Percentiles rank a stretch among this genome's conserved stretches.
Conservation (phyloP, 2,329 filamentous ascomycete species). For the Mycosphaerella sp. region DNA sequence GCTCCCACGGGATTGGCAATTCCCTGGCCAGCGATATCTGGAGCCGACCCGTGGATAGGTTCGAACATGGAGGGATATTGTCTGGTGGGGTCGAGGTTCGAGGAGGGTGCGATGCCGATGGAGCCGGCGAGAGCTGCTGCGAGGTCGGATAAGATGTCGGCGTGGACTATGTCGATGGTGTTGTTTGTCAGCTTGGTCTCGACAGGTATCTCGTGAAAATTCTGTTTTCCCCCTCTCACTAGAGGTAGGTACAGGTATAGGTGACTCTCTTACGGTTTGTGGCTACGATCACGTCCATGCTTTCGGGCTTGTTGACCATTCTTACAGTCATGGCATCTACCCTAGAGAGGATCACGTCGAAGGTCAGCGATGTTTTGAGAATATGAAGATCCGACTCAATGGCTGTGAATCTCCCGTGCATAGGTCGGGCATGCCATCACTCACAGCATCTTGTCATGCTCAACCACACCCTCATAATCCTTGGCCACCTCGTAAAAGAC, state of each 20-base stretch:
- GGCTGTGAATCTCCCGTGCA: no score
- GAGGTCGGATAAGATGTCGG: constrained; percentile 54
- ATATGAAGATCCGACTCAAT: no score
- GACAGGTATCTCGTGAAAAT: no score
- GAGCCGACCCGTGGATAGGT: constrained; percentile 45
- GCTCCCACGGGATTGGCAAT: constrained; percentile 59
- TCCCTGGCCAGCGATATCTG: constrained; percentile 57
- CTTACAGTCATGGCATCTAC: constrained; percentile 46
- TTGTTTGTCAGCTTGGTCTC: no score
- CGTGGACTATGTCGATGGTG: constrained; percentile 24
- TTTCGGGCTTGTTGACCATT: constrained; percentile 43
- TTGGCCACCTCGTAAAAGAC: constrained; percentile 43
- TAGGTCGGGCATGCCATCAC: no score
- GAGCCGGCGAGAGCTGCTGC: constrained; percentile 63
- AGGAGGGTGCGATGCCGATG: constrained; percentile 66
- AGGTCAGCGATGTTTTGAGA: no score
- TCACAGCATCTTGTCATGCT: constrained; percentile 43
- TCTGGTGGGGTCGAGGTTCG: constrained; percentile 60
- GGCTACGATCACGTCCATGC: constrained; percentile 44
- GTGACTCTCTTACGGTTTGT: constrained; percentile 43
- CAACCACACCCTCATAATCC: constrained; percentile 40
- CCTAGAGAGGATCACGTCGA: no score
- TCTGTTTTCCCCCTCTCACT: no score
- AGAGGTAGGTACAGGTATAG: no score
- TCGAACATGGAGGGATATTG: constrained; percentile 57